phyloP scores from a whole-genome alignment of 768 basidiomycete genomes.

The Tricholoma bakamatsutake region DNA sequence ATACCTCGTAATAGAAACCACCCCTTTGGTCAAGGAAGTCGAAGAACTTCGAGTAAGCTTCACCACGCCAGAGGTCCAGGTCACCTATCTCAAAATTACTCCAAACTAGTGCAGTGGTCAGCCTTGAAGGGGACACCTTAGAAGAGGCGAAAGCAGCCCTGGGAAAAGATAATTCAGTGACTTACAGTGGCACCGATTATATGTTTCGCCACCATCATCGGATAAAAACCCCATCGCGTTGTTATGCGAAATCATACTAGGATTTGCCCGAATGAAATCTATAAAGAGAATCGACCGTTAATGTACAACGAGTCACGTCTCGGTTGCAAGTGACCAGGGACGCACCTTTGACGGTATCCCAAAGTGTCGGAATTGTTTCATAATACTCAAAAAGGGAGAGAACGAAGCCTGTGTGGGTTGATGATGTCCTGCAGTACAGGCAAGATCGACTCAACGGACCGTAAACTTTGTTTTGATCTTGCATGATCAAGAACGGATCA shows the following conservation, averaged over 20 bases:
- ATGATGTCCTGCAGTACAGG: not conserved
- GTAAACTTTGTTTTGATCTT: constrained; percentile 79
- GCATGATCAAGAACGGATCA: constrained; percentile 87
- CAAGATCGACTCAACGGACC: constrained; percentile 34
- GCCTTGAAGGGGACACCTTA: not conserved
- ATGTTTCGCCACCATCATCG: constrained; percentile 66
- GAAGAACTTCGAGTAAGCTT: constrained; percentile 80
- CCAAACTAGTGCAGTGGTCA: constrained; percentile 54
- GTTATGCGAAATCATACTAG: constrained; percentile 52
- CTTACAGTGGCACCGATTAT: constrained; percentile 74
- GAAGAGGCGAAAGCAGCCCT: no score
- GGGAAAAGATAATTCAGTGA: constrained; percentile 10
- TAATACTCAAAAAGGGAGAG: constrained; percentile 79
- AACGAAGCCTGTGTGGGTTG: constrained; percentile 58
- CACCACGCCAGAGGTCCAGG: constrained; percentile 78
- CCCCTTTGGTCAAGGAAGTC: constrained; percentile 74
- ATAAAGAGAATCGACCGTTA: constrained; percentile 1
- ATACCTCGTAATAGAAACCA: constrained; percentile 86
- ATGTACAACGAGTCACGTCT: not conserved
- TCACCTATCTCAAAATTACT: constrained; percentile 91
- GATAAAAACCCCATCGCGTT: constrained; percentile 82
- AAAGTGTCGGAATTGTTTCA: constrained; percentile 82
- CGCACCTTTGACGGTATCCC: constrained; percentile 69
- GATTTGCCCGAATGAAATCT: constrained; percentile 72
- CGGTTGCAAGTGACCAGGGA: not conserved